Evolutionary conservation across 2,329 filamentous ascomycete species (phyloP).

Genomic region (Diaporthe amygdali): DNA sequence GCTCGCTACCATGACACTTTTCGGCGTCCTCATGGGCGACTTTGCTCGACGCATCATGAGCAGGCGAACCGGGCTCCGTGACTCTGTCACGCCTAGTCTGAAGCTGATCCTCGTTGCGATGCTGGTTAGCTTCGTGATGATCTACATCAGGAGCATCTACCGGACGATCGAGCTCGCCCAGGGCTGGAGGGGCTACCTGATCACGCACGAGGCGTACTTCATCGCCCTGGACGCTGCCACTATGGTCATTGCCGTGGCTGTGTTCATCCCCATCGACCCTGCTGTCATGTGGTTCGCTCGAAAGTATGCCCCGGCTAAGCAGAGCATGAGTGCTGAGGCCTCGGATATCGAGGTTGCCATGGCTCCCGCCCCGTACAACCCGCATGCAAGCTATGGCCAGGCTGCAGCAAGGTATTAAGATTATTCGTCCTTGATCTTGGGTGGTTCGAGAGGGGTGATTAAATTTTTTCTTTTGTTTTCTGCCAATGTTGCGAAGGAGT

Average conservation of each 20-base stretch:
- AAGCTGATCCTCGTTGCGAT: constrained; percentile 40
- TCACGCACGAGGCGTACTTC: constrained; percentile 55
- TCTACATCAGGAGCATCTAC: constrained; percentile 55
- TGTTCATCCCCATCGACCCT: constrained; percentile 51
- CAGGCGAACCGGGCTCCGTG: constrained; percentile 31
- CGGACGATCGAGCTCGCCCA: constrained; percentile 54
- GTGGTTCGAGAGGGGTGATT: too few relatives aligned
- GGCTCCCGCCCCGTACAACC: background rate
- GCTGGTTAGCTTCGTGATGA: constrained; percentile 45
- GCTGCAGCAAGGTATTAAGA: background rate
- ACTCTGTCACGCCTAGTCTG: constrained; percentile 36
- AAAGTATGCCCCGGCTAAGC: background rate
- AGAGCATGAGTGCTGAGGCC: background rate
- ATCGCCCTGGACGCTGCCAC: constrained; percentile 53
- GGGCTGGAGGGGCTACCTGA: constrained; percentile 55
- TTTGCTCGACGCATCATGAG: constrained; percentile 43
- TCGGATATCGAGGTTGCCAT: constrained; percentile 18
- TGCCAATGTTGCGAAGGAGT: background rate
- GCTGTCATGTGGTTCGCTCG: constrained; percentile 15
- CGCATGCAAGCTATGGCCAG: background rate
- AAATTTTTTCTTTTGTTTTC: background rate
- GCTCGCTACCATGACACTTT: constrained; percentile 52
- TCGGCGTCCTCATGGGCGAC: constrained; percentile 42
- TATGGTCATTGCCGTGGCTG: constrained; percentile 50
- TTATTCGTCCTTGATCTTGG: too few relatives aligned